Percentiles rank a stretch among this genome's conserved stretches.
phyloP scores from a whole-genome alignment of 1,139 yeast species.

The Scheffersomyces illinoinensis region DNA sequence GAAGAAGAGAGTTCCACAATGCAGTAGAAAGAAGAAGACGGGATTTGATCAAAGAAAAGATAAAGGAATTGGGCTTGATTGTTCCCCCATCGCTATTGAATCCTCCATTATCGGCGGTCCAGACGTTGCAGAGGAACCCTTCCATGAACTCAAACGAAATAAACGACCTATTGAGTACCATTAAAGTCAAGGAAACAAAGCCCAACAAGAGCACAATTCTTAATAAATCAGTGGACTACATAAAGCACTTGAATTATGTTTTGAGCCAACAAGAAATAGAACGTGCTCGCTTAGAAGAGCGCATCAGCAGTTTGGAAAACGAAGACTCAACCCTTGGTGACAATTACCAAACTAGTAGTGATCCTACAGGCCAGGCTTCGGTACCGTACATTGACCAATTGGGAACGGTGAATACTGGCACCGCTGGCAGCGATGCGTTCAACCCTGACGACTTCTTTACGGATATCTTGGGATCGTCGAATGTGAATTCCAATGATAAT shows the following conservation, averaged over 20 bases:
- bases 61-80: conserved; percentile 67
- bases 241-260: conserved; percentile 52
- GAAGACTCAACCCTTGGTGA: not conserved
- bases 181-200: conserved; percentile 61
- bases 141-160: conserved; percentile 33
- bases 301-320: conserved; percentile 14
- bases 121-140: conserved; percentile 44
- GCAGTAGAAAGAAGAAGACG: conserved; percentile 81
- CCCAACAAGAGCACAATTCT: conserved; percentile 73
- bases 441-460: conserved; percentile 19
- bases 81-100: conserved; percentile 72
- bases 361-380: not conserved
- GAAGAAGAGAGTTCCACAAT: conserved; percentile 77
- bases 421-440: conserved; percentile 4
- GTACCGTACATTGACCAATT: not conserved
- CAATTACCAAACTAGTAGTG: not conserved
- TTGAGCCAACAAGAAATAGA: conserved; percentile 36
- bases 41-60: conserved; percentile 73
- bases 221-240: conserved; percentile 68
- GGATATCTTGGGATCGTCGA: conserved; percentile 13
- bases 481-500: conserved; percentile 3
- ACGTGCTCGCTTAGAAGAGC: conserved; percentile 18
- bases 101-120: conserved; percentile 48
- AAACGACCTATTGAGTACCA: conserved; percentile 37
- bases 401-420: not conserved